Evolutionary conservation across 768 basidiomycete species (phyloP).

Genomic region (Hygrocybe punicea): DNA sequence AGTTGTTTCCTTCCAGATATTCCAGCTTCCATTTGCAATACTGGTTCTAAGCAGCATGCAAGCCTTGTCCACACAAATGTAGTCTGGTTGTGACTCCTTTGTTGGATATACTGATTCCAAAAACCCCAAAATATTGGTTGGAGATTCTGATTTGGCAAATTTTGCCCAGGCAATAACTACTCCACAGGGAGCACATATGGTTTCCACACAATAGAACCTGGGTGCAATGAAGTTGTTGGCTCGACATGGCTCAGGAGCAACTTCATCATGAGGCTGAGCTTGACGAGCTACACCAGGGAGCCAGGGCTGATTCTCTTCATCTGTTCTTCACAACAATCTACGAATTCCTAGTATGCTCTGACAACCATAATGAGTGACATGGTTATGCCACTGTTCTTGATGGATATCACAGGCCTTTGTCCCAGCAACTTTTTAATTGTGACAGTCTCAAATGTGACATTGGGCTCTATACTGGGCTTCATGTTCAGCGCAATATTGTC

Average conservation of each 20-base stretch:
- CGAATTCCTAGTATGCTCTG: neutral
- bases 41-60: conserved; percentile 11
- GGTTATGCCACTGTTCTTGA: conserved; percentile 1
- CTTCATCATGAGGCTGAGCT: conserved; percentile 10
- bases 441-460: conserved; percentile 7
- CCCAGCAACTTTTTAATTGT: neutral
- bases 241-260: conserved; percentile 9
- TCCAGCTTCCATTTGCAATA: conserved; percentile 7
- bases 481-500: neutral
- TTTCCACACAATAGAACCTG: conserved; percentile 10
- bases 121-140: conserved; percentile 16
- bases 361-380: neutral
- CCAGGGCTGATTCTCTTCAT: conserved; percentile 3
- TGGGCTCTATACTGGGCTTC: neutral
- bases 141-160: conserved; percentile 28
- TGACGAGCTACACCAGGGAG: neutral
- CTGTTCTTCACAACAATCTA: neutral
- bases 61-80: too few species aligned
- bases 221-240: conserved; percentile 8
- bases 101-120: too few species aligned
- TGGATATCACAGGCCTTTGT: conserved; percentile 6
- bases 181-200: conserved; percentile 4
- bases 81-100: too few species aligned
- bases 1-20: conserved; percentile 14
- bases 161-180: conserved; percentile 25